Evolutionary conservation across 1,284 basidiomycete species (phyloP), one percentile per base, ranked within the genome.

Genomic region (Cutaneotrichosporon arboriforme): DNA sequence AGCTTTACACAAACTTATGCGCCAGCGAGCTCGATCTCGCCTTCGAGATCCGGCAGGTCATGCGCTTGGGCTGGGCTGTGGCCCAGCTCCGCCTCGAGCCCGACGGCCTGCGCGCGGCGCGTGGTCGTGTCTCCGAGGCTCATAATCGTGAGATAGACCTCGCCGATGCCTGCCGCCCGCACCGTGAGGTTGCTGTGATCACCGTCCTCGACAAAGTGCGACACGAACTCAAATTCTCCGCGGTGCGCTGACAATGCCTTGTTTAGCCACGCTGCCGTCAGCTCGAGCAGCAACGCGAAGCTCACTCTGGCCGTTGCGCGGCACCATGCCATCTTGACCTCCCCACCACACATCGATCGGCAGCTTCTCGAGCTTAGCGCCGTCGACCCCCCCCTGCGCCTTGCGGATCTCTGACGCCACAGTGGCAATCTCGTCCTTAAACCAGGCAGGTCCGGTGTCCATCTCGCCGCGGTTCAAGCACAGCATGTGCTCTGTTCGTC

Each of bases 381-480:
- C 23, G 8, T 38, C 17, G 33, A 18, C 31, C 12, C 22, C n/a
- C 7, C 18, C 4, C 22, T 46, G 53, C 33, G 45, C 51, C 12
- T 33, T 21, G 4, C 47, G 46, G 12, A 58, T 22, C 13, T 42
- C 46, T 3, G 31, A 33, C 2, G 66, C 59, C 21, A 76, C 42
- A 12, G 56, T 54, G 3, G 46, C 46, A 2, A 67, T 33, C 35
- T 64, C 58, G 2, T 10, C 50, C 44, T 63, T 54, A 22, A 74
- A 66, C 69, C 70, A 74, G 54, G 62, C 55, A 1, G 60, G 59
- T 9, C 70, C 70, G 1, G 68, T 69, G 41, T 70, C 56, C 4
- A 54, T 45, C 8, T 59, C 58, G 15, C 66, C 68, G 26, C 70
- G 63, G 45, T 73, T 71, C 39, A 74, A 60, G 49, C 72, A 74